These are phyloP conservation scores for Backusella mclennaniae DNA, from an alignment of 192 early-diverging fungal genomes.

Conservation along the genomic window DNA sequence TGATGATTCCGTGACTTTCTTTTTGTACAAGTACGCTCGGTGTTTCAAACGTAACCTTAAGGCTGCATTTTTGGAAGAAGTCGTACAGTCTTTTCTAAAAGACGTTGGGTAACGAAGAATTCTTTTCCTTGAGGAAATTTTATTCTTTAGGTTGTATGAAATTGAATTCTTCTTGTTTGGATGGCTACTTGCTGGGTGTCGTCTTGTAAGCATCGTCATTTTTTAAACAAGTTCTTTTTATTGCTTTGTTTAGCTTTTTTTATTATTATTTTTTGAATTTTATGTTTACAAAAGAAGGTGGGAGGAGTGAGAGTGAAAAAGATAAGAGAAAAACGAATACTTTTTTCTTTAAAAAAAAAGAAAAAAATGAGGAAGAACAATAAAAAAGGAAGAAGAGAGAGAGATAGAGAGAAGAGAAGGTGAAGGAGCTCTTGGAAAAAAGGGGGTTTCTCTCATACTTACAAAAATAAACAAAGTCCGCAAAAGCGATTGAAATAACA, in stretches of 20 bases:
- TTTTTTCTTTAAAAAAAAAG: neutral
- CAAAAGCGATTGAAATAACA: no score
- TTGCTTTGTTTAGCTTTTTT: neutral
- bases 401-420: neutral
- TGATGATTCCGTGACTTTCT: neutral
- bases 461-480: neutral
- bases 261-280: neutral
- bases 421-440: neutral
- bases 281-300: neutral
- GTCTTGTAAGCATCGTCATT: slow-evolving; percentile 6
- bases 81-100: neutral
- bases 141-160: neutral
- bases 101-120: neutral
- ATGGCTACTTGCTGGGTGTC: neutral
- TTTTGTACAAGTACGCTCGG: neutral
- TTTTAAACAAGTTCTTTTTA: neutral
- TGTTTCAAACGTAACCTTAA: slow-evolving; percentile 1
- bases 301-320: neutral
- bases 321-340: neutral
- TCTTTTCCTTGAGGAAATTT: neutral
- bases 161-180: neutral
- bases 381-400: neutral
- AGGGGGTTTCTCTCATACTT: neutral
- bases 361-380: neutral
- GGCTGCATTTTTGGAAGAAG: neutral